Conservation (phyloP, 2,329 filamentous ascomycete genomes). For the Phaeomoniella chlamydospora region DNA sequence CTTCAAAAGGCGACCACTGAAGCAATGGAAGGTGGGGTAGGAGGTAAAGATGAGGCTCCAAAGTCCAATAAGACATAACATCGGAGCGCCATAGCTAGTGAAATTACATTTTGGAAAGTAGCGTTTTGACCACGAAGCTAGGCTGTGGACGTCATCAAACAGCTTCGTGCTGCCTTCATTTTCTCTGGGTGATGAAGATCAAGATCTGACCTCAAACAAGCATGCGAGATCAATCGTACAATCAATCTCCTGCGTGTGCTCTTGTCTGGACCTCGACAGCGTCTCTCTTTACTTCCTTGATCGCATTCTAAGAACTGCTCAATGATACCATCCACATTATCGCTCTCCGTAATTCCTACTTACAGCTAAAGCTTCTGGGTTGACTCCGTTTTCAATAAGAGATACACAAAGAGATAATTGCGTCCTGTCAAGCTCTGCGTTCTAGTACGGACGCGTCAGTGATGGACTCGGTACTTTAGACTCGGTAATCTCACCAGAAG, state of each 20-base stretch:
- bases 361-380: conserved; percentile 88
- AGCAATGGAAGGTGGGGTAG: conserved; percentile 27
- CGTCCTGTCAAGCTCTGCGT: conserved; percentile 81
- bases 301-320: conserved; percentile 26
- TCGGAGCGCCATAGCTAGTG: not conserved
- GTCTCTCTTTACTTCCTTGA: conserved; percentile 30
- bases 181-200: too few species aligned
- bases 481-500: conserved; percentile 22
- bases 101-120: not conserved
- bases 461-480: not conserved
- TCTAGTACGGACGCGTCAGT: conserved; percentile 36
- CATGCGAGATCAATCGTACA: too few species aligned
- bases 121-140: too few species aligned
- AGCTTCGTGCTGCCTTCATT: too few species aligned
- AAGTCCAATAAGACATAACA: conserved; percentile 1
- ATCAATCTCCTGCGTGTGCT: not conserved
- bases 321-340: too few species aligned
- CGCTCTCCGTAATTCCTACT: conserved; percentile 19
- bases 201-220: too few species aligned
- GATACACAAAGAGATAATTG: conserved; percentile 91
- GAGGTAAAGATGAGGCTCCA: conserved; percentile 2
- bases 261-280: conserved; percentile 12
- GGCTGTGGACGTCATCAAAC: too few species aligned
- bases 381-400: conserved; percentile 92
- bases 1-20: conserved; percentile 48